phyloP scores from a whole-genome alignment of 306 rosid species.

The Nissolia schottii region DNA sequence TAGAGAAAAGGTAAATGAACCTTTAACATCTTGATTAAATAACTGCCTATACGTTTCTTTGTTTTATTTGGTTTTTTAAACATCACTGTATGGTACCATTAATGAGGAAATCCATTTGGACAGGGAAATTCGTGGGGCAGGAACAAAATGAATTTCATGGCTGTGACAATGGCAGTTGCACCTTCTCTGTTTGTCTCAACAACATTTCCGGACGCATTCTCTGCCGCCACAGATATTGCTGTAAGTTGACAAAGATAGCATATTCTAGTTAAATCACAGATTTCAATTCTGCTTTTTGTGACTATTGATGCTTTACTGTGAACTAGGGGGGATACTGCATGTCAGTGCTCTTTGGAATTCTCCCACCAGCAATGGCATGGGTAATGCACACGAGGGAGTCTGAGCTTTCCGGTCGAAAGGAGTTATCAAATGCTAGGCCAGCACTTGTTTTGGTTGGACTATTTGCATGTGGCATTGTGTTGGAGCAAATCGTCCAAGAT shows the following conservation, averaged over 20 bases:
- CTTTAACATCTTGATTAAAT: not conserved
- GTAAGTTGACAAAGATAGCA: slow-evolving; percentile 36
- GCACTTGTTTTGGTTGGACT: slow-evolving; percentile 50
- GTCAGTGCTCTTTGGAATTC: slow-evolving; percentile 75
- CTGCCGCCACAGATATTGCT: slow-evolving; percentile 67
- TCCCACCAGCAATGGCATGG: slow-evolving; percentile 85
- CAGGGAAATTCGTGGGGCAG: slow-evolving; percentile 53
- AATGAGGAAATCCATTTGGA: not conserved
- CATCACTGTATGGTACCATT: slow-evolving; percentile 7
- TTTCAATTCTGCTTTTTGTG: not conserved
- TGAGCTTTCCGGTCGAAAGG: slow-evolving; percentile 11
- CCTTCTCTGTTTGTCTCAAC: slow-evolving; percentile 58
- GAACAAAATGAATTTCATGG: slow-evolving; percentile 39
- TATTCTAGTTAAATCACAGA: not conserved
- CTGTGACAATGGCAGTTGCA: slow-evolving; percentile 54
- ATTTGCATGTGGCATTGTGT: slow-evolving; percentile 52
- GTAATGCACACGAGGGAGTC: slow-evolving; percentile 39
- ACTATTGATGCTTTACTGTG: slow-evolving; percentile 9
- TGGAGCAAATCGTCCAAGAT: slow-evolving; percentile 58
- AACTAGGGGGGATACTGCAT: slow-evolving; percentile 75
- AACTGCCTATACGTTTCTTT: not conserved
- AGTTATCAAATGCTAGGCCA: slow-evolving; percentile 42
- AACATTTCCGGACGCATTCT: slow-evolving; percentile 56
- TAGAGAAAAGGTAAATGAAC: slow-evolving; percentile 23
- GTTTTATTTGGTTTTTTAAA: not conserved